These are phyloP conservation scores for Arachis stenosperma DNA, from an alignment of 306 rosid genomes.

Conservation along the genomic window DNA sequence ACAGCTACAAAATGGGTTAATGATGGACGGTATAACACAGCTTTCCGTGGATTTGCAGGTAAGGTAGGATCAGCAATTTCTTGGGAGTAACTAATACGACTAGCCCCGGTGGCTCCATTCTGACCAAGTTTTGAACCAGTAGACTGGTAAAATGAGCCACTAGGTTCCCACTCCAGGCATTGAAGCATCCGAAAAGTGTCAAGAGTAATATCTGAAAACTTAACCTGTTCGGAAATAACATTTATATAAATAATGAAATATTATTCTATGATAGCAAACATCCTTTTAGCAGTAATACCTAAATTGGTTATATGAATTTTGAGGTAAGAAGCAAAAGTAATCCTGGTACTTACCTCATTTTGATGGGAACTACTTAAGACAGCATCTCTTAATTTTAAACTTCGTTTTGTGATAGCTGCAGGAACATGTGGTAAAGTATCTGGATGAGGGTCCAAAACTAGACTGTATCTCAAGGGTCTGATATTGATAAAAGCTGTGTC, in stretches of 20 bases:
- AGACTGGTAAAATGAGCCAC: conserved; percentile 84
- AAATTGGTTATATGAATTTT: conserved; percentile 7
- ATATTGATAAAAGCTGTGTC: conserved; percentile 78
- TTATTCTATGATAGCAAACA: conserved; percentile 25
- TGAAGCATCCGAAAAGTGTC: conserved; percentile 99
- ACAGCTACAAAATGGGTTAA: conserved; percentile 90
- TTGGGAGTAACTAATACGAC: conserved; percentile 70
- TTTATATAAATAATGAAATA: conserved; percentile 25
- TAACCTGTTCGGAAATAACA: conserved; percentile 61
- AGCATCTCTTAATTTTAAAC: conserved; percentile 76
- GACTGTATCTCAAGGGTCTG: conserved; percentile 89
- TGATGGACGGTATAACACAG: conserved; percentile 83
- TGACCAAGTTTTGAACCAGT: conserved; percentile 60
- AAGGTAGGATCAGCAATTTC: conserved; percentile 91
- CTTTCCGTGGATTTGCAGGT: conserved; percentile 88
- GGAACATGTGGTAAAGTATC: conserved; percentile 61
- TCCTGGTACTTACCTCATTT: conserved; percentile 66
- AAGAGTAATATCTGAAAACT: conserved; percentile 86
- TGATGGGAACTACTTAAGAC: conserved; percentile 85
- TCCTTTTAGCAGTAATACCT: background rate
- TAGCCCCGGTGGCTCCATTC: conserved; percentile 64
- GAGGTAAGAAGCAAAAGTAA: conserved; percentile 30
- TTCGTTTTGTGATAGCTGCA: conserved; percentile 55
- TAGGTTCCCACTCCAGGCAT: conserved; percentile 96
- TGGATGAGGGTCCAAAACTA: conserved; percentile 80